Evolutionary conservation across 768 basidiomycete species (phyloP).

Genomic region (Termitomyces sp.): DNA sequence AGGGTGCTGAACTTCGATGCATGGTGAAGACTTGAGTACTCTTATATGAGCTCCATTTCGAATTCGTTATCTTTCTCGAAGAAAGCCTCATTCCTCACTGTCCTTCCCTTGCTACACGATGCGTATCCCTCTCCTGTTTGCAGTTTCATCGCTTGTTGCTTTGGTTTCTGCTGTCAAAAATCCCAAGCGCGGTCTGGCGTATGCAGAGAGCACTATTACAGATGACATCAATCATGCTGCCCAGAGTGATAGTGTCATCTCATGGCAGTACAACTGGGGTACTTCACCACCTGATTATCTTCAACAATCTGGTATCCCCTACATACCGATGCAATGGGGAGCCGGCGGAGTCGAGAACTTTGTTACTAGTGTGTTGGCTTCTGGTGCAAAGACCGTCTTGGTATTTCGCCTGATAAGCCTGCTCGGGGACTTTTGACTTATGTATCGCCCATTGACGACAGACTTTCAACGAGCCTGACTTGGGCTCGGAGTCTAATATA

Average conservation of each 20-base stretch:
- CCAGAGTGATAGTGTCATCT: slow-evolving; percentile 24
- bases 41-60: background rate
- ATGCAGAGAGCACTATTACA: slow-evolving; percentile 22
- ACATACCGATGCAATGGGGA: slow-evolving; percentile 40
- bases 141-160: background rate
- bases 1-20: background rate
- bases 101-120: slow-evolving; percentile 1
- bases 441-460: slow-evolving; percentile 8
- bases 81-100: background rate
- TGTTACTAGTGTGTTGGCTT: slow-evolving; percentile 7
- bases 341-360: slow-evolving; percentile 25
- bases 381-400: slow-evolving; percentile 37
- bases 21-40: background rate
- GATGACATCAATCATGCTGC: slow-evolving; percentile 24
- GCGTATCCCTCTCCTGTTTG: slow-evolving; percentile 4
- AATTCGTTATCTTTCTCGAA: background rate
- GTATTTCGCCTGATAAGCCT: slow-evolving; percentile 17
- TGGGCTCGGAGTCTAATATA: slow-evolving; percentile 29
- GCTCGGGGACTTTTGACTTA: background rate
- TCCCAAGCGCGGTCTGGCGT: slow-evolving; percentile 33
- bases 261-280: slow-evolving; percentile 45
- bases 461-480: slow-evolving; percentile 36
- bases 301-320: slow-evolving; percentile 25
- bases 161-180: slow-evolving; percentile 26
- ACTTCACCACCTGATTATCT: slow-evolving; percentile 26